phyloP scores from a whole-genome alignment of 805 yeast genomes.

The Metschnikowia aberdeeniae region DNA sequence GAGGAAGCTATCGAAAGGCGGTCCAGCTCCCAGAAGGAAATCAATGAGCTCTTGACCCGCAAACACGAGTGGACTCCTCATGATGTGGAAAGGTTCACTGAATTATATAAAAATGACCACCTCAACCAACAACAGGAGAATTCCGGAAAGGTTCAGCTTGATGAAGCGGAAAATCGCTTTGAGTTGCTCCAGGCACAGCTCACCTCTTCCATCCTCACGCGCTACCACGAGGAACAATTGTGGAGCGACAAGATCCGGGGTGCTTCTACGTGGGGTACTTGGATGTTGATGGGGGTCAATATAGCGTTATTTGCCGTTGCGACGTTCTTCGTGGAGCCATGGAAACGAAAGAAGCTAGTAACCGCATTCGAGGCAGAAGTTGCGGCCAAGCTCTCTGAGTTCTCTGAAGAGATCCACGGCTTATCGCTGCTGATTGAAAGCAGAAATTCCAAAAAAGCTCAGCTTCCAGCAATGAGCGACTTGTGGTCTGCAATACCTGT shows the following conservation, averaged over 20 bases:
- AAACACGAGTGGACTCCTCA: slow-evolving; percentile 74
- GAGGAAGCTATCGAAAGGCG: slow-evolving; percentile 60
- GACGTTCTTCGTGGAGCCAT: slow-evolving; percentile 88
- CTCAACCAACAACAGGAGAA: slow-evolving; percentile 59
- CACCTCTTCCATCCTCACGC: slow-evolving; percentile 71
- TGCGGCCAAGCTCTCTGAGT: slow-evolving; percentile 26
- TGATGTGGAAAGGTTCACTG: slow-evolving; percentile 84
- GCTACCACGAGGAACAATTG: slow-evolving; percentile 95
- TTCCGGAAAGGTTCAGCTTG: slow-evolving; percentile 45
- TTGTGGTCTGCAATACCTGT: neutral
- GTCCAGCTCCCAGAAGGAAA: slow-evolving; percentile 70
- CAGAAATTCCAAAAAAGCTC: neutral
- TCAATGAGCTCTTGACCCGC: slow-evolving; percentile 82
- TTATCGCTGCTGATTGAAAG: slow-evolving; percentile 7
- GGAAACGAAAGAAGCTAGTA: slow-evolving; percentile 81
- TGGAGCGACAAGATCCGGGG: slow-evolving; percentile 97
- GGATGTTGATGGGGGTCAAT: slow-evolving; percentile 84
- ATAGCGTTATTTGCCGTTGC: slow-evolving; percentile 72
- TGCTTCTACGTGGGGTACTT: slow-evolving; percentile 96
- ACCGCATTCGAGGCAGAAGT: slow-evolving; percentile 81
- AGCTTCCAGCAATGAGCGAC: neutral
- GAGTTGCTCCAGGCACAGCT: slow-evolving; percentile 68
- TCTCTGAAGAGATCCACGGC: slow-evolving; percentile 8
- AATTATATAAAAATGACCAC: slow-evolving; percentile 77
- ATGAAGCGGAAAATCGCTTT: slow-evolving; percentile 53